These are phyloP conservation scores for Petasospora fabianii DNA, from an alignment of 1,139 yeast species.

Conservation along the genomic window DNA sequence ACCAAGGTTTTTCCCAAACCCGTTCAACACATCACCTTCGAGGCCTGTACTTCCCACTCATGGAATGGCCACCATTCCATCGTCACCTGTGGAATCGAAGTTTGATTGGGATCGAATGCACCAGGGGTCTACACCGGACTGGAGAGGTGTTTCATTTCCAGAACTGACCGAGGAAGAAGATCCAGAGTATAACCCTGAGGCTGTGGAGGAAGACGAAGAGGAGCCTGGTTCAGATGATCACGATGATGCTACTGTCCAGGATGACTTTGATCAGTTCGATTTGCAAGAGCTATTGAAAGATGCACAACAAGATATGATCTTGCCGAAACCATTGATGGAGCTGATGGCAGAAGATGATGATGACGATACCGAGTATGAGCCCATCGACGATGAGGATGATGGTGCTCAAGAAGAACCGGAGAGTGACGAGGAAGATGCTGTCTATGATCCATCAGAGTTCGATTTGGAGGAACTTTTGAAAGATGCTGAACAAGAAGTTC, in stretches of 20 bases:
- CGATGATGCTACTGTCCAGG: conserved; percentile 1
- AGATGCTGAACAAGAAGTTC: conserved; percentile 10
- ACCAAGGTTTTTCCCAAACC: not conserved
- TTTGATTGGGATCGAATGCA: conserved; percentile 3
- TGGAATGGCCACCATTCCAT: conserved; percentile 8
- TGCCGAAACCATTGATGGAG: conserved; percentile 5
- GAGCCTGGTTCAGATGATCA: conserved; percentile 5
- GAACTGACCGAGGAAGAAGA: conserved; percentile 12
- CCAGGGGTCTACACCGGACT: conserved; percentile 8
- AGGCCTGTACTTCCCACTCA: not conserved
- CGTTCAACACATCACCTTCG: not conserved
- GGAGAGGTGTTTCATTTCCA: conserved; percentile 5
- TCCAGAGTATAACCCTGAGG: conserved; percentile 9
- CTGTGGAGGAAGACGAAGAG: conserved; percentile 6
- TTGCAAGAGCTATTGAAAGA: conserved; percentile 5
- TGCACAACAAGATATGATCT: conserved; percentile 6
- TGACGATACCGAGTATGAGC: conserved; percentile 12
- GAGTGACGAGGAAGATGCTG: conserved; percentile 1
- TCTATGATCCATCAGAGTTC: conserved; percentile 8
- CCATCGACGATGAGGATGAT: conserved; percentile 9
- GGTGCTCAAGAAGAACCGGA: conserved; percentile 1
- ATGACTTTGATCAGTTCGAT: conserved; percentile 4
- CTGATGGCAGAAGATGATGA: conserved; percentile 8
- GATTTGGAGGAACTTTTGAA: conserved; percentile 9
- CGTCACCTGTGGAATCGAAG: conserved; percentile 5